Evolutionary conservation across 306 rosid species (phyloP).

Genomic region (Corylus avellana): DNA sequence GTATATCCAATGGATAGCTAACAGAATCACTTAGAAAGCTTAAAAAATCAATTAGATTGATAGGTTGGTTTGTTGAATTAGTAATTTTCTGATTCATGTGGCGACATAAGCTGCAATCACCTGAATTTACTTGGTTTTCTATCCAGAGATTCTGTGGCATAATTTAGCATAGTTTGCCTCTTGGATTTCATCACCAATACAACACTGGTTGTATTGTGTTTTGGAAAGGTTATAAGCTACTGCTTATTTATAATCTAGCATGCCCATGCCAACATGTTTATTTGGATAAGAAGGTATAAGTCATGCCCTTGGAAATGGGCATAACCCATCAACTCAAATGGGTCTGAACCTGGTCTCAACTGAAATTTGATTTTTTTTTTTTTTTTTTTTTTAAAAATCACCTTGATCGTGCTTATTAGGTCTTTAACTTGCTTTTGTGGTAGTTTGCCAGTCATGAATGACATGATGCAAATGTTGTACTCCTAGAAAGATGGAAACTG

Average conservation of each 20-base stretch:
- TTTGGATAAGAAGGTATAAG: not conserved
- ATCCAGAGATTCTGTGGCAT: not conserved
- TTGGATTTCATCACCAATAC: not conserved
- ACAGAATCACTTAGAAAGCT: not conserved
- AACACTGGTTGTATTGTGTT: not conserved
- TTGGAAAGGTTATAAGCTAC: not conserved
- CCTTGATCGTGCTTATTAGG: not conserved
- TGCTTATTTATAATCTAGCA: not conserved
- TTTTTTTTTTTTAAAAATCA: not conserved
- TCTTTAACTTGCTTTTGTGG: not conserved
- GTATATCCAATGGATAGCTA: not conserved
- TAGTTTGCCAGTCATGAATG: not conserved
- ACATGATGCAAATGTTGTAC: not conserved
- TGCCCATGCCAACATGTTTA: not conserved
- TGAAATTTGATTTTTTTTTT: not conserved
- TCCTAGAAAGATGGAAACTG: not conserved
- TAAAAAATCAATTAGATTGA: not conserved
- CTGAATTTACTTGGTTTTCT: not conserved
- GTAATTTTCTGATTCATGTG: not conserved
- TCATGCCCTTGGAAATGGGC: not conserved
- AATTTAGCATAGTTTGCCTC: not conserved
- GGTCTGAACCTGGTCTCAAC: slow-evolving; percentile 2
- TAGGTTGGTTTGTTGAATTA: not conserved
- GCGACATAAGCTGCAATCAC: not conserved
- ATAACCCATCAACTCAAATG: not conserved